phyloP scores from a whole-genome alignment of 2,329 filamentous ascomycete species.

The Blastomyces silverae region DNA sequence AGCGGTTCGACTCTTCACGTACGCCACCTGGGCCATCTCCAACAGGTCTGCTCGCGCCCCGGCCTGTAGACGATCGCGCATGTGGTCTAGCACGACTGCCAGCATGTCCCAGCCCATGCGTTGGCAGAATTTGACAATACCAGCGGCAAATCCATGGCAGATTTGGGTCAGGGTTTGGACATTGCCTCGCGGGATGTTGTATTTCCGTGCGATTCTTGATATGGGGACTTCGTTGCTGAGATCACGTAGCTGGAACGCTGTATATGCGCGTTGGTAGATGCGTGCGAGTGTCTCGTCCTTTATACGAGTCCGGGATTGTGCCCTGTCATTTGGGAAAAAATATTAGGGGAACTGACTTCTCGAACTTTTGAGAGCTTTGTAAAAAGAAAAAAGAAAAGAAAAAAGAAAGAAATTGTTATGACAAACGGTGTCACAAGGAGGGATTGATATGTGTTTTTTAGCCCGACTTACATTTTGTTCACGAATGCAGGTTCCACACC shows the following conservation, averaged over 20 bases:
- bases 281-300: constrained; percentile 57
- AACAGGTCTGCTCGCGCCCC: constrained; percentile 65
- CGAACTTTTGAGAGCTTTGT: not conserved
- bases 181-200: constrained; percentile 60
- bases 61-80: constrained; percentile 64
- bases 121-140: constrained; percentile 73
- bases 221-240: constrained; percentile 70
- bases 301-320: constrained; percentile 55
- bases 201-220: constrained; percentile 62
- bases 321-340: constrained; percentile 42
- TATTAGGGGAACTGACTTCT: constrained; percentile 1
- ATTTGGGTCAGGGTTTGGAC: constrained; percentile 68
- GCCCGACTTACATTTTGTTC: constrained; percentile 54
- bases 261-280: constrained; percentile 65
- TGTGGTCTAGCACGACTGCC: constrained; percentile 65
- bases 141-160: constrained; percentile 70
- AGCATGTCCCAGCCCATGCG: constrained; percentile 70
- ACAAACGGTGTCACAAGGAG: not conserved
- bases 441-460: constrained; percentile 13
- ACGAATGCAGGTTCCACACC: constrained; percentile 62
- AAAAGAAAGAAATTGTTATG: not conserved
- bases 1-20: constrained; percentile 70
- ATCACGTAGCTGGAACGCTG: constrained; percentile 70
- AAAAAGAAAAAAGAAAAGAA: too few relatives aligned
- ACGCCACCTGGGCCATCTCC: constrained; percentile 63